These are phyloP conservation scores for Wickerhamiella spandovensis DNA, from an alignment of 805 yeast genomes.

Conservation along the genomic window DNA sequence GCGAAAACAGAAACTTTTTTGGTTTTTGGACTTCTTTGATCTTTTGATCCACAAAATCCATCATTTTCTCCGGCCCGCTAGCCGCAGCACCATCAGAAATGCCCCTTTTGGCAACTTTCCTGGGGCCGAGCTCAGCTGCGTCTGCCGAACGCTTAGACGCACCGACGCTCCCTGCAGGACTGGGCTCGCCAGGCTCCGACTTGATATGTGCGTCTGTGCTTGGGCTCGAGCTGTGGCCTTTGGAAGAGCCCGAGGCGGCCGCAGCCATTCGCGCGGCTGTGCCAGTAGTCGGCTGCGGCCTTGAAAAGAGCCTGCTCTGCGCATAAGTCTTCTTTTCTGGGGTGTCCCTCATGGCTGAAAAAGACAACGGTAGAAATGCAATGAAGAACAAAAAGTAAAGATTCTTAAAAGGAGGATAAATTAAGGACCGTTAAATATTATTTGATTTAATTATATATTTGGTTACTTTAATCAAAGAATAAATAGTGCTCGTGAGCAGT, in stretches of 20 bases:
- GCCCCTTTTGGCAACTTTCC: neutral
- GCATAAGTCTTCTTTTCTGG: neutral
- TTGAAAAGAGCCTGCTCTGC: neutral
- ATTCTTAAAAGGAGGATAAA: no score
- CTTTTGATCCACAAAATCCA: neutral
- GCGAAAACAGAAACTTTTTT: slow-evolving; percentile 1
- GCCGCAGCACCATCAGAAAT: neutral
- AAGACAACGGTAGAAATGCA: no score
- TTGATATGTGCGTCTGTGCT: neutral
- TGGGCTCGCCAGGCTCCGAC: neutral
- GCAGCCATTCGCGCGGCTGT: neutral
- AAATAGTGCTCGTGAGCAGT: no score
- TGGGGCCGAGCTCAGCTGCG: neutral
- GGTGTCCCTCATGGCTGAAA: neutral
- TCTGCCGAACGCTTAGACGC: neutral
- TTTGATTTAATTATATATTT: no score
- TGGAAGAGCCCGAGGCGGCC: neutral
- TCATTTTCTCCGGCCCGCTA: neutral
- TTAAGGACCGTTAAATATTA: no score
- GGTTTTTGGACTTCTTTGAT: neutral
- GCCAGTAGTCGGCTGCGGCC: neutral
- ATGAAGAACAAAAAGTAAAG: no score
- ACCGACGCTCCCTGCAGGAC: neutral
- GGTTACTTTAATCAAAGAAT: no score
- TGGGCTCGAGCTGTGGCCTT: neutral